A percentile compares a stretch with the other conserved stretches of the same genome.
These are phyloP conservation scores for Trichoderma guizhouense DNA, from an alignment of 2,329 filamentous ascomycete genomes.

Conservation along the genomic window DNA sequence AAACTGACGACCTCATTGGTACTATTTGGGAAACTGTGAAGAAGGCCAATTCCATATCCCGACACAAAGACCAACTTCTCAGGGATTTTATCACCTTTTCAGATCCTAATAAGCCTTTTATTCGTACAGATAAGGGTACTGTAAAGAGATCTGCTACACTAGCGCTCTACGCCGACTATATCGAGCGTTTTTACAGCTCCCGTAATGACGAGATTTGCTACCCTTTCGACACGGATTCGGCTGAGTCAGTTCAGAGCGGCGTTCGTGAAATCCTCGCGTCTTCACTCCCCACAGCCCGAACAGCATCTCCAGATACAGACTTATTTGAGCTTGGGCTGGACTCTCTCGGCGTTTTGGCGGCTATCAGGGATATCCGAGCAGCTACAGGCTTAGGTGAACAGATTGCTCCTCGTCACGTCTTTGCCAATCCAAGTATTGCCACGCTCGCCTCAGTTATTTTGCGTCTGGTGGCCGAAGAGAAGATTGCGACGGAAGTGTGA, in stretches of 20 bases:
- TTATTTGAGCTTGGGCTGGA: conserved; percentile 32
- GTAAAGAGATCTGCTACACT: conserved; percentile 41
- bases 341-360: conserved; percentile 30
- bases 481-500: too few species aligned
- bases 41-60: conserved; percentile 39
- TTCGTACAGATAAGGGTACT: conserved; percentile 44
- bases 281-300: conserved; percentile 20
- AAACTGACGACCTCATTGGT: conserved; percentile 34
- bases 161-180: conserved; percentile 42
- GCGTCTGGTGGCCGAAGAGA: background rate
- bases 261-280: background rate
- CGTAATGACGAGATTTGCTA: background rate
- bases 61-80: conserved; percentile 41
- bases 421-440: background rate
- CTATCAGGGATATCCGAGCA: conserved; percentile 31
- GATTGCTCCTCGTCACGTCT: background rate
- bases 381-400: conserved; percentile 26
- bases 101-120: conserved; percentile 41
- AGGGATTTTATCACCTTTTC: conserved; percentile 42
- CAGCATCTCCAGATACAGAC: conserved; percentile 24
- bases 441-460: background rate
- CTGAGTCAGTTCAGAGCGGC: background rate
- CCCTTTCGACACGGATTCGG: background rate
- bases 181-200: conserved; percentile 42
- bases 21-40: conserved; percentile 44